These are phyloP conservation scores for Discostella stelligera DNA, from an alignment of 352 stramenopile species.

Conservation along the genomic window DNA sequence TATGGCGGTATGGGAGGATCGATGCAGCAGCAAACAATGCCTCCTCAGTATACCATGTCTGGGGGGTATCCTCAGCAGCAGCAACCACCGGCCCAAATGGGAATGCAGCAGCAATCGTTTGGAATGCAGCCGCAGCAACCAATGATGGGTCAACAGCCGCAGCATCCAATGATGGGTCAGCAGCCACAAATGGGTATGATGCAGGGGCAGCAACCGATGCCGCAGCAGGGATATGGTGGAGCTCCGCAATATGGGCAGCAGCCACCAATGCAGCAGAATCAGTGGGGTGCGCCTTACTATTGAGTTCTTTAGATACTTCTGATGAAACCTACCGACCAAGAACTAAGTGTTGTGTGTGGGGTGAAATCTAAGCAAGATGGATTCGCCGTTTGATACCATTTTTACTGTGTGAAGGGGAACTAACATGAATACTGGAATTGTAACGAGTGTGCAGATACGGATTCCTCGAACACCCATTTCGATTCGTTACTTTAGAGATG, in stretches of 20 bases:
- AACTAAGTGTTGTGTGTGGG: conserved; percentile 29
- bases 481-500: too few relatives aligned
- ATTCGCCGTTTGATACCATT: conserved; percentile 6
- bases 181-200: conserved; percentile 19
- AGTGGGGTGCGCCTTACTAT: conserved; percentile 42
- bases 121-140: conserved; percentile 21
- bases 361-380: conserved; percentile 8
- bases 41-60: conserved; percentile 41
- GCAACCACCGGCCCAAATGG: conserved; percentile 23
- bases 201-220: conserved; percentile 30
- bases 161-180: conserved; percentile 14
- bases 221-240: conserved; percentile 21
- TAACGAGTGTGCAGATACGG: background rate
- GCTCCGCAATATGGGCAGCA: conserved; percentile 30
- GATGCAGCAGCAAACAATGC: conserved; percentile 17
- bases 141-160: conserved; percentile 19
- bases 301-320: conserved; percentile 1
- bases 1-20: conserved; percentile 27
- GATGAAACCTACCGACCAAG: conserved; percentile 15
- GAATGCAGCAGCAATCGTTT: conserved; percentile 23
- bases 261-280: conserved; percentile 19
- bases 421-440: background rate
- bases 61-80: conserved; percentile 43
- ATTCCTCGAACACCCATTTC: background rate
- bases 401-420: background rate